phyloP scores from a whole-genome alignment of 257 asterid species.

The Solanum sitiens region DNA sequence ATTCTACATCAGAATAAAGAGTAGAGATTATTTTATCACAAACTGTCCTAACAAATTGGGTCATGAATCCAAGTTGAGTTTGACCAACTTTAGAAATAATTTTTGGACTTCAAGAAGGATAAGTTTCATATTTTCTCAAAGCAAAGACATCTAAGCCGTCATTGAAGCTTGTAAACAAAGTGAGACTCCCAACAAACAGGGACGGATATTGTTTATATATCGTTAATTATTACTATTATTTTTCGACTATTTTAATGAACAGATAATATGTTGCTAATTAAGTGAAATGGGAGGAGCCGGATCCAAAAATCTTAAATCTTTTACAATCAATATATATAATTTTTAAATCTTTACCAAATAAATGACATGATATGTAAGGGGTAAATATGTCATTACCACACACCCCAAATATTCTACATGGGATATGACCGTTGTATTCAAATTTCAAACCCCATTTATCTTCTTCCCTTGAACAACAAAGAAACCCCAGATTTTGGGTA shows the following conservation, averaged over 20 bases:
- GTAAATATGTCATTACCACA: neutral
- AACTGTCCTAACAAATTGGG: rapidly evolving
- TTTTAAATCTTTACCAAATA: neutral
- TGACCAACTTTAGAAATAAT: neutral
- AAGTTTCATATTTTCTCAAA: too few relatives aligned
- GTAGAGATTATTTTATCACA: rapidly evolving
- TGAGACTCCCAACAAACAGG: neutral
- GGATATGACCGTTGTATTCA: slow-evolving; percentile 1
- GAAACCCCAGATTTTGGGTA: neutral
- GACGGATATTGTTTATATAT: too few relatives aligned
- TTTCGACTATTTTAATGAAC: rapidly evolving
- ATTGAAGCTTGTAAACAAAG: neutral
- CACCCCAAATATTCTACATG: neutral
- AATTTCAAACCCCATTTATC: neutral
- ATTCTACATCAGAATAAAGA: rapidly evolving
- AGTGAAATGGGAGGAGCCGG: neutral
- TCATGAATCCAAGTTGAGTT: rapidly evolving
- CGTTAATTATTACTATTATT: too few relatives aligned
- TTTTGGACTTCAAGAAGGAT: neutral
- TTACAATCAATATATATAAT: neutral
- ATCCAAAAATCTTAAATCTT: neutral
- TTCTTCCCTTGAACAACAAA: neutral
- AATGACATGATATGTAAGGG: neutral
- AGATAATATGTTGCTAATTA: too few relatives aligned
- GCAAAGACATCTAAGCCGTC: neutral